A percentile compares a stretch with the other conserved stretches of the same genome.
These are phyloP conservation scores for Linderina pennispora DNA, from an alignment of 192 early-diverging fungal genomes.

Conservation along the genomic window DNA sequence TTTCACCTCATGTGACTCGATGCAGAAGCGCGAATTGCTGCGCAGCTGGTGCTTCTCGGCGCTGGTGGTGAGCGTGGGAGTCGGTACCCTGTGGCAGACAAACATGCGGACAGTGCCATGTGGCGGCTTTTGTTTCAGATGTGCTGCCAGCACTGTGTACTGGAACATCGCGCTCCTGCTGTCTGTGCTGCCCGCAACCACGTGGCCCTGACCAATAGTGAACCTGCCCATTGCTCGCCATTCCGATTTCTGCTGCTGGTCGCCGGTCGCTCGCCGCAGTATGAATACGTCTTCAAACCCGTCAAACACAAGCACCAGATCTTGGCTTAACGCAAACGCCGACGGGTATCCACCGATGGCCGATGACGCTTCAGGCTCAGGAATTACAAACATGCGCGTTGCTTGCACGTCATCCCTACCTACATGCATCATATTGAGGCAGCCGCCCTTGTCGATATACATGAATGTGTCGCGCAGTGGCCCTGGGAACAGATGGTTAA, in stretches of 20 bases:
- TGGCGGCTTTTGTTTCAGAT: too few relatives aligned
- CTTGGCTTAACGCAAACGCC: slow-evolving; percentile 7
- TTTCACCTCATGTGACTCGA: too few relatives aligned
- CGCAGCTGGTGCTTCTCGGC: too few relatives aligned
- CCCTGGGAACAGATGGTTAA: slow-evolving; percentile 59
- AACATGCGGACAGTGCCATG: too few relatives aligned
- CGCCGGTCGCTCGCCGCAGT: slow-evolving; percentile 1
- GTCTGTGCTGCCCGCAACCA: not conserved
- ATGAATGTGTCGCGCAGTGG: slow-evolving; percentile 20
- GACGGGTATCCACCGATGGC: slow-evolving; percentile 28
- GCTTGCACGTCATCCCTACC: not conserved
- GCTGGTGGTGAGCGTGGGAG: too few relatives aligned
- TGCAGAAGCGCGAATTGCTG: too few relatives aligned
- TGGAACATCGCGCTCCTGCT: not conserved
- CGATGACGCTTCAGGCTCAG: slow-evolving; percentile 1
- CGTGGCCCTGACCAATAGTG: slow-evolving; percentile 22
- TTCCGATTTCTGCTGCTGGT: not conserved
- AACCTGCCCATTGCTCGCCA: slow-evolving; percentile 19
- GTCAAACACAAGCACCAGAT: slow-evolving; percentile 25
- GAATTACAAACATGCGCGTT: slow-evolving; percentile 22
- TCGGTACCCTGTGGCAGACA: too few relatives aligned
- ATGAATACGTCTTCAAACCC: slow-evolving; percentile 26
- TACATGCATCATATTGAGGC: slow-evolving; percentile 14
- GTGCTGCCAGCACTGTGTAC: not conserved
- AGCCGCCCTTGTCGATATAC: slow-evolving; percentile 12